Percentiles rank a stretch among this genome's conserved stretches.
phyloP scores from a whole-genome alignment of 352 stramenopile genomes.

The Phytopythium oedochilum region DNA sequence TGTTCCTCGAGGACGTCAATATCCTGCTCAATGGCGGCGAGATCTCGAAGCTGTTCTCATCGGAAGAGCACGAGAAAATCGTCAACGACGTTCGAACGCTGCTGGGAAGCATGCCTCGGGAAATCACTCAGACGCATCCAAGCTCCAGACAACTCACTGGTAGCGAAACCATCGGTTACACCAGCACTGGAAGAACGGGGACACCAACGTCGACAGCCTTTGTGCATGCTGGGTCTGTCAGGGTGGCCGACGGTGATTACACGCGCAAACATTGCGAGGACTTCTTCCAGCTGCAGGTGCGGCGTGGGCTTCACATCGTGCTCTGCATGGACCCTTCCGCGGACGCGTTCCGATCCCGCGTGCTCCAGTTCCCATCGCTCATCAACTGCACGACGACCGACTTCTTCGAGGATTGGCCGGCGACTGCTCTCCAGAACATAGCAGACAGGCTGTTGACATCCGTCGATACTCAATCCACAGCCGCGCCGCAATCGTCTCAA shows the following conservation, averaged over 20 bases:
- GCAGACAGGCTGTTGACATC: conserved; percentile 46
- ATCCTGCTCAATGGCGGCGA: conserved; percentile 82
- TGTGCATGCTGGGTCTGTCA: background rate
- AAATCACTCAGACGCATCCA: background rate
- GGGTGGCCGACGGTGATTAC: conserved; percentile 14
- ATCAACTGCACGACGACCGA: conserved; percentile 94
- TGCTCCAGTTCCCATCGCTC: conserved; percentile 90
- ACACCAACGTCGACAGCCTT: background rate
- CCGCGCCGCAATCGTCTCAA: background rate
- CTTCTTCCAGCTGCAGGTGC: conserved; percentile 77
- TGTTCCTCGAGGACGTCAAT: conserved; percentile 87
- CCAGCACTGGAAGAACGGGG: background rate
- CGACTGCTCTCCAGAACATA: conserved; percentile 80
- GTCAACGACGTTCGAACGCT: conserved; percentile 49
- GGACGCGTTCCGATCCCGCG: conserved; percentile 73
- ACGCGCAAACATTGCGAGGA: conserved; percentile 68
- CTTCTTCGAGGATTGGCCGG: conserved; percentile 92
- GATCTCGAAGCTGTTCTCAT: conserved; percentile 82
- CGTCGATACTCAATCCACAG: conserved; percentile 7
- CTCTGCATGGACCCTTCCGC: conserved; percentile 86
- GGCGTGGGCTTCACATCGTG: conserved; percentile 88
- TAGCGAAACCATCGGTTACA: background rate
- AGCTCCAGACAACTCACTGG: background rate
- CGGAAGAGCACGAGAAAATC: conserved; percentile 84
- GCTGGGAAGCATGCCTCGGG: conserved; percentile 10